Base-by-base conservation (phyloP, 441 rosid species). In the Codiaeum variegatum region DNA sequence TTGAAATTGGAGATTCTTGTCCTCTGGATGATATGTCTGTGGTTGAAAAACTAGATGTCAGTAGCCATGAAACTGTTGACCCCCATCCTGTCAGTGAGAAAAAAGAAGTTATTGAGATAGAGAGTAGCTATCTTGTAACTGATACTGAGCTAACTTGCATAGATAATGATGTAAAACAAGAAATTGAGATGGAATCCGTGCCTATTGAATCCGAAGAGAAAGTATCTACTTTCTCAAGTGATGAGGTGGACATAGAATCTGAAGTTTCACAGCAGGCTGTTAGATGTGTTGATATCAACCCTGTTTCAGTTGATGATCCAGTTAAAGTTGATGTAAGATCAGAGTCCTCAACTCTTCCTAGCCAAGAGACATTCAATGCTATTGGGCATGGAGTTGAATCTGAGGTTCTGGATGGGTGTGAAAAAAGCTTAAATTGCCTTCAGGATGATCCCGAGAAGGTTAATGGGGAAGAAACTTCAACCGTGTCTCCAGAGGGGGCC, bases 401-500 rank as follows among this genome's bases (percentile, higher is more conserved):
- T 44, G 70, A 56, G 70, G 63, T 23, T 34, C n/a, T 21, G 24
- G 55, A 44, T 62, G 69, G 26, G 51, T 32, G 69, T 38, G 68
- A 51, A 60, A 56, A 60, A 49, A 67, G 32, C 54, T 19, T 31
- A 21, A 49, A 32, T 58, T 63, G 49, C 47, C 38, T 32, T 60
- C 67, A 46, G 36, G 73, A 55, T 42, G 69, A 49, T 49, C 65
- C 52, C 21, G 69, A n/a, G 67, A 55, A 36, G 51, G 38, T 75
- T 63, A 76, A 51, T n/a, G 71, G 64, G 71, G 65, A 73, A 69
- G 80, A 76, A 60, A 44, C 56, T 34, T 31, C 76, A 42, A 47
- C 66, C 11, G 71, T 64, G 23, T 64, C 80, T 12, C 58, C 52
- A 42, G 88, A 84, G 75, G 88, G 83, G 75, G 78, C 71, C 71